Conservation (phyloP, 1,284 basidiomycete species). For the Microbotryum scabiosae region DNA sequence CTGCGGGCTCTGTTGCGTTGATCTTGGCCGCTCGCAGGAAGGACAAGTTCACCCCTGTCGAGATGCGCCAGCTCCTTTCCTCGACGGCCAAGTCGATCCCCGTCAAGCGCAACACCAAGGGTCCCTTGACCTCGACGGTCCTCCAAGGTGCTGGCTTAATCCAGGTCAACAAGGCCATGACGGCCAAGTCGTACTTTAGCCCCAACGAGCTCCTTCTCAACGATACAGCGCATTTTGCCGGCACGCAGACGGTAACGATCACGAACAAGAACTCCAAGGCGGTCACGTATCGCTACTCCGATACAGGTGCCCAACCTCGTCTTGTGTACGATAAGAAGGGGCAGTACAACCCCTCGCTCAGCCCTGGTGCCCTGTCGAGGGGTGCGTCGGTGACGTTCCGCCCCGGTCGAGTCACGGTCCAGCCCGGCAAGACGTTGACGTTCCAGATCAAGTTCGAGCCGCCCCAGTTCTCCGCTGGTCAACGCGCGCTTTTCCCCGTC, state of each 20-base stretch:
- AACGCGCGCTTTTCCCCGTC: slow-evolving; percentile 22
- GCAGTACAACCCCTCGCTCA: not conserved
- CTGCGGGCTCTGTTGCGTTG: slow-evolving; percentile 58
- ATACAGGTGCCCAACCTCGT: not conserved
- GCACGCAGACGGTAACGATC: slow-evolving; percentile 42
- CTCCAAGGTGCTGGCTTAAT: slow-evolving; percentile 50
- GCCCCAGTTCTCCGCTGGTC: not conserved
- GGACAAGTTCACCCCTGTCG: slow-evolving; percentile 43
- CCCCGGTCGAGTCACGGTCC: slow-evolving; percentile 1
- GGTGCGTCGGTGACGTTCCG: too few species aligned
- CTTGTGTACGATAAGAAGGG: not conserved
- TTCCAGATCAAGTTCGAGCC: slow-evolving; percentile 11
- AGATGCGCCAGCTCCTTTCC: slow-evolving; percentile 51
- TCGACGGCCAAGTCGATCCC: slow-evolving; percentile 51
- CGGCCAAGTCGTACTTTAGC: slow-evolving; percentile 50
- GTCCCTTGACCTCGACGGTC: slow-evolving; percentile 27
- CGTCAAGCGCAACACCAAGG: slow-evolving; percentile 48
- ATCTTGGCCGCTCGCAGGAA: slow-evolving; percentile 51
- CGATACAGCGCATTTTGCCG: slow-evolving; percentile 55
- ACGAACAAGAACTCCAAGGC: slow-evolving; percentile 14
- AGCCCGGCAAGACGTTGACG: not conserved
- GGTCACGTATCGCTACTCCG: slow-evolving; percentile 7
- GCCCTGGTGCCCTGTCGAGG: too few species aligned
- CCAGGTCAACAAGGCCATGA: slow-evolving; percentile 55
- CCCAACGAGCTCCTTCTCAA: slow-evolving; percentile 58